These are phyloP conservation scores for Lactarius quietus DNA, from an alignment of 768 basidiomycete species.

Conservation along the genomic window DNA sequence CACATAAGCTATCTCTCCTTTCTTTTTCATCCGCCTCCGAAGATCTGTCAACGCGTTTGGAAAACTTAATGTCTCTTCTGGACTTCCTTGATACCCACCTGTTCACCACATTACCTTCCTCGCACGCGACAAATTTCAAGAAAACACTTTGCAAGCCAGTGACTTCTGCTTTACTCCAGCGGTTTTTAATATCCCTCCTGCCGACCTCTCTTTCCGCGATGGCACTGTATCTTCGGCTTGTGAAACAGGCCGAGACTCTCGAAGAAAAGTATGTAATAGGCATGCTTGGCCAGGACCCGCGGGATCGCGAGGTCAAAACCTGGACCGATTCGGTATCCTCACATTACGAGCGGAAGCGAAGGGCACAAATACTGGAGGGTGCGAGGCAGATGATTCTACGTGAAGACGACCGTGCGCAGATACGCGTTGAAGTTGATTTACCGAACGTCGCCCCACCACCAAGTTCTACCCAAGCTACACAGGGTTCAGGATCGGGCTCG, in stretches of 20 bases:
- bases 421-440: constrained; percentile 32
- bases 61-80: constrained; percentile 53
- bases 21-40: constrained; percentile 43
- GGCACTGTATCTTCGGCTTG: constrained; percentile 56
- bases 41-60: constrained; percentile 42
- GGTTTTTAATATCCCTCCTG: constrained; percentile 64
- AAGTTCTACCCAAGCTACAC: constrained; percentile 1
- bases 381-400: constrained; percentile 53
- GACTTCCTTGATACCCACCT: constrained; percentile 60
- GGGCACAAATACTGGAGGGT: constrained; percentile 61
- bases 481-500: constrained; percentile 20
- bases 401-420: constrained; percentile 38
- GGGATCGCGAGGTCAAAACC: constrained; percentile 52
- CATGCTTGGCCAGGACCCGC: constrained; percentile 46
- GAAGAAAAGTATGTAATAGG: constrained; percentile 54
- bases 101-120: constrained; percentile 51
- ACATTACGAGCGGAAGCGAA: constrained; percentile 78
- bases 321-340: constrained; percentile 68
- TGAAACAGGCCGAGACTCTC: constrained; percentile 57
- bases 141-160: constrained; percentile 59
- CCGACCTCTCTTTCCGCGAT: constrained; percentile 61
- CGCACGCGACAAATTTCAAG: constrained; percentile 46
- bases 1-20: constrained; percentile 47
- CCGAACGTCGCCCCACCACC: neutral
- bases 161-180: constrained; percentile 56